Conservation (phyloP, 176 grass and related monocot species). For the Carex cristatella region DNA sequence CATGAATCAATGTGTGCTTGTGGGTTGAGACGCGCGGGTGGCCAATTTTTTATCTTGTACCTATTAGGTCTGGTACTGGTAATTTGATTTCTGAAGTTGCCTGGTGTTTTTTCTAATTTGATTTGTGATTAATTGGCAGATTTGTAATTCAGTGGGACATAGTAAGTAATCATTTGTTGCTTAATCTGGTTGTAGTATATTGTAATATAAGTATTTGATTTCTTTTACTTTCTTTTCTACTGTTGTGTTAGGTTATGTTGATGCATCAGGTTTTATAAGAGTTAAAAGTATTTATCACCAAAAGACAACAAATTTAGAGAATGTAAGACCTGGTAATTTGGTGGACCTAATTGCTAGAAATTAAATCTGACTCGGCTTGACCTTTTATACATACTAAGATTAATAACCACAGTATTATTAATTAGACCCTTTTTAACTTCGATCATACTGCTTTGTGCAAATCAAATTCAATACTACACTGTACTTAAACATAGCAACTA, state of each 20-base stretch:
- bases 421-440: no score
- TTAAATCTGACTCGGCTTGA: neutral
- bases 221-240: no score
- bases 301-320: neutral
- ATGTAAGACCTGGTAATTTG: neutral
- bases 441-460: neutral
- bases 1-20: neutral
- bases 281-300: no score
- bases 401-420: neutral
- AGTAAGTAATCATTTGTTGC: neutral
- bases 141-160: neutral
- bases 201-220: neutral
- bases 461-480: neutral
- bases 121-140: neutral
- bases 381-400: neutral
- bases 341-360: neutral
- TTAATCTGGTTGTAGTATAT: neutral
- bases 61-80: neutral
- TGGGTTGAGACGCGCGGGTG: neutral
- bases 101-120: neutral
- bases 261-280: no score
- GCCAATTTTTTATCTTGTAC: neutral
- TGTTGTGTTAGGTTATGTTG: no score
- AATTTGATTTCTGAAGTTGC: neutral
- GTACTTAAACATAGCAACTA: neutral